Conservation (phyloP, 306 rosid species). For the Lathyrus tuberosus region DNA sequence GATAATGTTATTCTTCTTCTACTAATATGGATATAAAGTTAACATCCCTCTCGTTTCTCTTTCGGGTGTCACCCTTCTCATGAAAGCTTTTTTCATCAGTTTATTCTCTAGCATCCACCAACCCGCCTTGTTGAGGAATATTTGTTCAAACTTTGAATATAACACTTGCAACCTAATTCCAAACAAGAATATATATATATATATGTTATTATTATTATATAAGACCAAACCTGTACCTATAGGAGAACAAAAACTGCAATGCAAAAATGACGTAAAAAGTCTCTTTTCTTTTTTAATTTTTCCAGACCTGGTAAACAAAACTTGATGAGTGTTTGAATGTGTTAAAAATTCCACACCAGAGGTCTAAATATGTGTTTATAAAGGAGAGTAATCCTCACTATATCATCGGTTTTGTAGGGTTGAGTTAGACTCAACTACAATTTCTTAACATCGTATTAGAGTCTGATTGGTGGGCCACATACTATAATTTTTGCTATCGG, state of each 20-base stretch:
- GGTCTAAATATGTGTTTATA: no score
- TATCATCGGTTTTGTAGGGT: no score
- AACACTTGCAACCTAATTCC: constrained; percentile 18
- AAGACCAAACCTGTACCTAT: neutral
- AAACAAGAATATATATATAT: constrained; percentile 7
- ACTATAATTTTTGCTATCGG: no score
- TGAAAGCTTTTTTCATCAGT: constrained; percentile 43
- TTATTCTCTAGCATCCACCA: constrained; percentile 45
- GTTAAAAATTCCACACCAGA: no score
- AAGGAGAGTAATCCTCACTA: no score
- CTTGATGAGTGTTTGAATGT: no score
- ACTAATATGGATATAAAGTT: constrained; percentile 43
- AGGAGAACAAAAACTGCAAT: neutral
- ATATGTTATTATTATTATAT: neutral
- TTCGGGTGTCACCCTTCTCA: constrained; percentile 47
- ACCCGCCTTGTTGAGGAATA: constrained; percentile 49
- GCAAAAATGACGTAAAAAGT: no score
- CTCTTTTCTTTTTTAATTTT: no score
- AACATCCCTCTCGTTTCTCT: constrained; percentile 37
- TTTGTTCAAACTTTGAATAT: constrained; percentile 50
- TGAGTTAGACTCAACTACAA: no score
- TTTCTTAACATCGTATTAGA: no score
- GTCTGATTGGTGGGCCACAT: no score
- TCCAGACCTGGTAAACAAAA: no score
- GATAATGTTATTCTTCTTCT: neutral